A percentile compares a stretch with the other conserved stretches of the same genome.
These are phyloP conservation scores for Pythium guiyangense DNA, from an alignment of 352 stramenopile species.

Conservation along the genomic window DNA sequence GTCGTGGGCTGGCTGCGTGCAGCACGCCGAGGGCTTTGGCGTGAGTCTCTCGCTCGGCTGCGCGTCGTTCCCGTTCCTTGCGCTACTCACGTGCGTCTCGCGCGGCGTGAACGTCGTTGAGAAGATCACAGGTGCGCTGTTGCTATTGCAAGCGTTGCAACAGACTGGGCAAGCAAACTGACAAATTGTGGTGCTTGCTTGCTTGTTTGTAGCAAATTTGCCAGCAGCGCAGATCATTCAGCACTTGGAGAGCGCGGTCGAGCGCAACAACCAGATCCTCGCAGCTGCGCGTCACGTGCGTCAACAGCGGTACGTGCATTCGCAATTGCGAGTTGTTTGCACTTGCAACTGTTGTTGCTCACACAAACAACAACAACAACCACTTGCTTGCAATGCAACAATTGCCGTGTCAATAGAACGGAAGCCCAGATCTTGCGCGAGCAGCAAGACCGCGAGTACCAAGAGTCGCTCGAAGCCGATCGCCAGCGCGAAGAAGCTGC, in stretches of 20 bases:
- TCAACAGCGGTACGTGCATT: conserved; percentile 39
- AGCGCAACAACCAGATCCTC: conserved; percentile 77
- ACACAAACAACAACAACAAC: not conserved
- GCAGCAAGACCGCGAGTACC: conserved; percentile 93
- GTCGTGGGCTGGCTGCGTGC: conserved; percentile 77
- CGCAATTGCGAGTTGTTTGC: not conserved
- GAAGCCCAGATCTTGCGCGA: conserved; percentile 87
- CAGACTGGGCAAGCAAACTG: not conserved
- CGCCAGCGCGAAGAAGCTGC: conserved; percentile 65
- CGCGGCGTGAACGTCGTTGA: conserved; percentile 80
- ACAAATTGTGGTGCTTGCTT: not conserved
- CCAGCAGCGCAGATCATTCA: conserved; percentile 54
- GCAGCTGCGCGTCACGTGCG: conserved; percentile 57
- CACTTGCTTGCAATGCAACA: not conserved
- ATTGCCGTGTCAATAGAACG: conserved; percentile 20
- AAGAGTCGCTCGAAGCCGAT: conserved; percentile 89
- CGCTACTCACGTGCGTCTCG: conserved; percentile 73
- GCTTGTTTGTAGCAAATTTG: conserved; percentile 40
- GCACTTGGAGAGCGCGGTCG: conserved; percentile 47
- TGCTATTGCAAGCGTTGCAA: not conserved
- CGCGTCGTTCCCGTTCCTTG: conserved; percentile 75
- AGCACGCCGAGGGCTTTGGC: conserved; percentile 74
- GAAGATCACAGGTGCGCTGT: conserved; percentile 68
- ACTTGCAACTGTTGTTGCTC: not conserved
- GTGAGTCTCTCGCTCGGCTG: conserved; percentile 82